A percentile compares a stretch with the other conserved stretches of the same genome.
Evolutionary conservation across 805 yeast species (phyloP).

Genomic region (Ogataea zsoltii): DNA sequence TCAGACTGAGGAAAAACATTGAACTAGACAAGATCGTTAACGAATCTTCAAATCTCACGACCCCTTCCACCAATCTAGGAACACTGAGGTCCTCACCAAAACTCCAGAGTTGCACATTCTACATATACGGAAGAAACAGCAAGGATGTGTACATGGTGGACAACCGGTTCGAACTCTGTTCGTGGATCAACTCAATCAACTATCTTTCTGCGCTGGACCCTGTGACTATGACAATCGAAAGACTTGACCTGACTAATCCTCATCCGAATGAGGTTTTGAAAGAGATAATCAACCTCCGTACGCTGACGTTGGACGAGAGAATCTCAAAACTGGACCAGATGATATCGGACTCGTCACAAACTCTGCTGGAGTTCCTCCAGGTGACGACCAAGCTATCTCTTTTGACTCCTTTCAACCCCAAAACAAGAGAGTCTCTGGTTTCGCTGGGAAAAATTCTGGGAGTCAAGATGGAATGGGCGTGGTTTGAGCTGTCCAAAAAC

Average conservation of each 20-base stretch:
- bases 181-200: slow-evolving; percentile 62
- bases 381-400: slow-evolving; percentile 41
- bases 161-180: slow-evolving; percentile 46
- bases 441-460: slow-evolving; percentile 47
- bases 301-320: slow-evolving; percentile 12
- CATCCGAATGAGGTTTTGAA: slow-evolving; percentile 10
- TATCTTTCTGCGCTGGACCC: slow-evolving; percentile 49
- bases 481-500: slow-evolving; percentile 52
- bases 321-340: slow-evolving; percentile 9
- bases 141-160: slow-evolving; percentile 44
- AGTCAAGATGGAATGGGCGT: slow-evolving; percentile 56
- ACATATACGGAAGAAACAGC: slow-evolving; percentile 42
- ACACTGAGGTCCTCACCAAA: slow-evolving; percentile 1
- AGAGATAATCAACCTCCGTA: slow-evolving; percentile 23
- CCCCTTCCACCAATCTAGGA: background rate
- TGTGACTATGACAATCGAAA: slow-evolving; percentile 26
- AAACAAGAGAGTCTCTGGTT: slow-evolving; percentile 51
- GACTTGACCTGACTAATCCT: slow-evolving; percentile 23
- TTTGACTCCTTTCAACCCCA: slow-evolving; percentile 55
- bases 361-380: slow-evolving; percentile 39
- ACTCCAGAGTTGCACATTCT: slow-evolving; percentile 32
- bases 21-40: slow-evolving; percentile 28
- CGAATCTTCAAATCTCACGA: slow-evolving; percentile 2
- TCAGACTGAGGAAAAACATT: slow-evolving; percentile 26
- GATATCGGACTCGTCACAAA: slow-evolving; percentile 32